Evolutionary conservation across 495 filamentous ascomycete genomes (phyloP).

Genomic region (Penicillium riverlandense): DNA sequence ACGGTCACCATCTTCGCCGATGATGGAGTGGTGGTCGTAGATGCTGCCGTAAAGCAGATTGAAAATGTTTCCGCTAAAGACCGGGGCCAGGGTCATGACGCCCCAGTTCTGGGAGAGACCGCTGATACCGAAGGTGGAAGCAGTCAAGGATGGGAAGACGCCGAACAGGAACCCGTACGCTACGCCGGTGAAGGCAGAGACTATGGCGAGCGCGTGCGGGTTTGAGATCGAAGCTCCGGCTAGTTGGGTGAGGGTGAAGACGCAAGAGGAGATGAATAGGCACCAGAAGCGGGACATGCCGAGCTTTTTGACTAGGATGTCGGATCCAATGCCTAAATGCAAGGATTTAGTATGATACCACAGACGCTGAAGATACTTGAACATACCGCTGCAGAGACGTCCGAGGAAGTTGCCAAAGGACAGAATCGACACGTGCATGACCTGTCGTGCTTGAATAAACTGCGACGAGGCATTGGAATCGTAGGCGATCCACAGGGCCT

Average conservation of each 20-base stretch:
- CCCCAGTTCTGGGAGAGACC: constrained; percentile 94
- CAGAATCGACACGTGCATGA: constrained; percentile 88
- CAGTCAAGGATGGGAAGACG: constrained; percentile 85
- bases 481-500: constrained; percentile 74
- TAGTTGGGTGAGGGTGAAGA: constrained; percentile 79
- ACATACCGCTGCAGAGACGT: constrained; percentile 64
- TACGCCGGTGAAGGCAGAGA: constrained; percentile 78
- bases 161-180: constrained; percentile 95
- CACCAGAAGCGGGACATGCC: constrained; percentile 84
- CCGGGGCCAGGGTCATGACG: constrained; percentile 80
- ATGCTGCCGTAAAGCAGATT: constrained; percentile 76
- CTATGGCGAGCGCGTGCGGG: constrained; percentile 66
- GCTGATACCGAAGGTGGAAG: constrained; percentile 83
- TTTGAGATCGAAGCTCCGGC: constrained; percentile 72
- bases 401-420: constrained; percentile 80
- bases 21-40: constrained; percentile 70
- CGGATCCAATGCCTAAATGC: constrained; percentile 70
- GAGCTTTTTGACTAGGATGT: constrained; percentile 74
- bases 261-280: constrained; percentile 62
- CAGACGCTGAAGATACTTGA: background rate
- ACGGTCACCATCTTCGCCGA: constrained; percentile 59
- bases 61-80: constrained; percentile 82
- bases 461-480: constrained; percentile 63
- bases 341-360: background rate
- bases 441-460: constrained; percentile 76